Evolutionary conservation across 352 stramenopile genomes (phyloP).

Genomic region (Pythium monospermum): DNA sequence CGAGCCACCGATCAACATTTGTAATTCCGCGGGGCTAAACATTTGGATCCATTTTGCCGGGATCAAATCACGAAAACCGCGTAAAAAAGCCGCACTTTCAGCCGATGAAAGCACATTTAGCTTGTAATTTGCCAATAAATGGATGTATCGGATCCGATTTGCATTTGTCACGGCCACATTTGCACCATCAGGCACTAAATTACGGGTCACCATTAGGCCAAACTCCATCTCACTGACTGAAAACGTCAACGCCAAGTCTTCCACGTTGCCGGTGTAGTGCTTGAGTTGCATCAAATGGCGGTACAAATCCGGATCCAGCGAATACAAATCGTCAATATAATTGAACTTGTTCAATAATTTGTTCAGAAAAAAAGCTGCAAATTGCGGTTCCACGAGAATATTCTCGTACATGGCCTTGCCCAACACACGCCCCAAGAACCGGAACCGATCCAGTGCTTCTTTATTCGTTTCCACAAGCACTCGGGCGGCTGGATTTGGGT

Average conservation of each 20-base stretch:
- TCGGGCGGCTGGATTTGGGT: constrained; percentile 90
- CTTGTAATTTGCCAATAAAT: constrained; percentile 96
- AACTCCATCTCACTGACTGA: constrained; percentile 81
- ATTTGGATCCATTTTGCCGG: constrained; percentile 74
- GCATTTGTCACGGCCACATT: constrained; percentile 88
- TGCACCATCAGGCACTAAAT: constrained; percentile 84
- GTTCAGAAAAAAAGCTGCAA: constrained; percentile 96
- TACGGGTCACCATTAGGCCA: constrained; percentile 44
- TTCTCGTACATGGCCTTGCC: constrained; percentile 96
- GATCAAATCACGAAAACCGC: constrained; percentile 72
- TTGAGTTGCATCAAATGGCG: constrained; percentile 96
- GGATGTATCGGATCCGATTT: constrained; percentile 96
- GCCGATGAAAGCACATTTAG: constrained; percentile 85
- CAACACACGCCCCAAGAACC: constrained; percentile 93
- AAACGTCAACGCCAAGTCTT: constrained; percentile 93
- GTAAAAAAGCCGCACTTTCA: constrained; percentile 59
- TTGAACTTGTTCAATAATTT: constrained; percentile 91
- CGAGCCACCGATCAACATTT: constrained; percentile 91
- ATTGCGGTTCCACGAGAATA: constrained; percentile 95
- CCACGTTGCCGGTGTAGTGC: constrained; percentile 89
- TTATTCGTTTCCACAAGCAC: constrained; percentile 59
- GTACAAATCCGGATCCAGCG: constrained; percentile 93
- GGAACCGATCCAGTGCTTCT: constrained; percentile 90
- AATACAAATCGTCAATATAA: constrained; percentile 90
- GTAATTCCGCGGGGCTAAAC: constrained; percentile 90